Conservation (phyloP, 208 protist genomes). For the Wallacemonas sp. region DNA sequence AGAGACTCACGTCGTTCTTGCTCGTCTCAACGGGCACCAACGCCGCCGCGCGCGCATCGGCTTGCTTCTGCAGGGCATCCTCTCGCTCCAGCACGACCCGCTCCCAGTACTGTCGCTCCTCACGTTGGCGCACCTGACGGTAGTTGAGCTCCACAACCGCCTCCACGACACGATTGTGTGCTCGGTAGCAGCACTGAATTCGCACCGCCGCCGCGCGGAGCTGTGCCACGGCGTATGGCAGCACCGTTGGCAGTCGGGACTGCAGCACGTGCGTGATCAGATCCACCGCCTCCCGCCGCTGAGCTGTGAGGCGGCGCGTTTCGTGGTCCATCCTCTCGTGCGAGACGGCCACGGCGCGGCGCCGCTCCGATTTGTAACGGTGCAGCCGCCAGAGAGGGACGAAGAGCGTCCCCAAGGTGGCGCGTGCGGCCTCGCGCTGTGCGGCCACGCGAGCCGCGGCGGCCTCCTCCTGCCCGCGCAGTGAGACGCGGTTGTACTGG, state of each 20-base stretch:
- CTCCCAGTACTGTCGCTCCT: conserved; percentile 59
- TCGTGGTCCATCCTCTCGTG: conserved; percentile 8
- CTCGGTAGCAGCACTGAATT: conserved; percentile 54
- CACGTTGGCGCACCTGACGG: conserved; percentile 38
- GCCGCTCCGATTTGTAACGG: conserved; percentile 21
- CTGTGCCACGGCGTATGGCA: conserved; percentile 20
- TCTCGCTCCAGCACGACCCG: conserved; percentile 32
- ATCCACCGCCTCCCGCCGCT: conserved; percentile 8
- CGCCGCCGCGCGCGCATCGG: not conserved
- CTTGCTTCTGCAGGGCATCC: conserved; percentile 14
- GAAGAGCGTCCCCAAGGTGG: conserved; percentile 27
- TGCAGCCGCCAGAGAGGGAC: conserved; percentile 39
- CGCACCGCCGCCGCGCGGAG: conserved; percentile 21
- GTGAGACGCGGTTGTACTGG: conserved; percentile 10
- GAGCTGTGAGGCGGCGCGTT: not conserved
- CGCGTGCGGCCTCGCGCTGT: conserved; percentile 13
- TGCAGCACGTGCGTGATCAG: conserved; percentile 19
- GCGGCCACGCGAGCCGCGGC: not conserved
- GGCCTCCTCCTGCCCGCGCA: conserved; percentile 14
- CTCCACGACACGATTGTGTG: conserved; percentile 32
- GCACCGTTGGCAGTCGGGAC: conserved; percentile 12
- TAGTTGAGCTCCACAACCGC: conserved; percentile 66
- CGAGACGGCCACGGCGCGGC: conserved; percentile 5
- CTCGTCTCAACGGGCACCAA: not conserved
- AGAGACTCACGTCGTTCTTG: not conserved